phyloP scores from a whole-genome alignment of 139 green algal genomes.

The Micromonas pusilla region DNA sequence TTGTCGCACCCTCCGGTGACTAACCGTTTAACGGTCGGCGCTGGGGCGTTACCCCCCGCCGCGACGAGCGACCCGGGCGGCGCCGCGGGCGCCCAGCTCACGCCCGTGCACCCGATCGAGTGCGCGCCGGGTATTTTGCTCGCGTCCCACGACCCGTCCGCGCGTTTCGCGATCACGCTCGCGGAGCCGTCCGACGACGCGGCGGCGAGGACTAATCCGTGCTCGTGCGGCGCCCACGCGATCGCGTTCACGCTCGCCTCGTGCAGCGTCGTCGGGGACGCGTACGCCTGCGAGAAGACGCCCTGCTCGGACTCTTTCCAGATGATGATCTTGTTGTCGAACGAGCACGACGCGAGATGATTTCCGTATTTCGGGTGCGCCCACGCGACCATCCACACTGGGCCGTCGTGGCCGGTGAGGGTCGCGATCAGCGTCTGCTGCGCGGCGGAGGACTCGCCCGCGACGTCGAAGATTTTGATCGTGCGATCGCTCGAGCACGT shows the following conservation, averaged over 20 bases:
- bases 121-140: slow-evolving; percentile 55
- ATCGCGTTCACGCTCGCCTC: slow-evolving; percentile 86
- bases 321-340: slow-evolving; percentile 86
- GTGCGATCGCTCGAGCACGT: slow-evolving; percentile 84
- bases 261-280: slow-evolving; percentile 41
- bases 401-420: slow-evolving; percentile 85
- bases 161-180: slow-evolving; percentile 50
- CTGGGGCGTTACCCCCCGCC: slow-evolving; percentile 34
- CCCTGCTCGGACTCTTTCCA: slow-evolving; percentile 81
- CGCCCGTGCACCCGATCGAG: slow-evolving; percentile 69
- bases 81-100: slow-evolving; percentile 81
- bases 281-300: slow-evolving; percentile 50
- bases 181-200: slow-evolving; percentile 86
- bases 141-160: slow-evolving; percentile 33
- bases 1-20: slow-evolving; percentile 82
- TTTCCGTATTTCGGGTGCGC: slow-evolving; percentile 90
- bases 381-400: slow-evolving; percentile 82
- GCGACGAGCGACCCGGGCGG: slow-evolving; percentile 53
- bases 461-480: slow-evolving; percentile 81
- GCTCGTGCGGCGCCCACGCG: slow-evolving; percentile 84
- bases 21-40: slow-evolving; percentile 55
- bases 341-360: slow-evolving; percentile 82
- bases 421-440: slow-evolving; percentile 8
- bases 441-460: slow-evolving; percentile 32
- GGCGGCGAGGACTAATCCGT: slow-evolving; percentile 76